phyloP scores from a whole-genome alignment of 2,329 filamentous ascomycete species.

The Aureobasidium sp. region DNA sequence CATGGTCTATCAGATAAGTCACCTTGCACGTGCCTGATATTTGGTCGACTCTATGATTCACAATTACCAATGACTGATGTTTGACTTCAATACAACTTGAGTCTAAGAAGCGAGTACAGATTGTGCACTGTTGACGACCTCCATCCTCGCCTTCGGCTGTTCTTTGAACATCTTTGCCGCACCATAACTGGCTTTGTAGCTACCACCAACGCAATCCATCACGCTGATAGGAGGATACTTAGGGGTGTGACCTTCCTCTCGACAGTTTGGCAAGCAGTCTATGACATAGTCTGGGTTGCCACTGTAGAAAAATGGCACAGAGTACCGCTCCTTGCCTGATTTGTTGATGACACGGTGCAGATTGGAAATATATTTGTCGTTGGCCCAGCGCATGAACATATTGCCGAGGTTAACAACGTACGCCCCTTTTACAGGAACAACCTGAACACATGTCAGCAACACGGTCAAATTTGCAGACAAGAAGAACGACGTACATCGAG shows the following conservation, averaged over 20 bases:
- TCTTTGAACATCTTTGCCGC: not conserved
- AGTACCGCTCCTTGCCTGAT: conserved; percentile 43
- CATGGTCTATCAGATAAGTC: too few species aligned
- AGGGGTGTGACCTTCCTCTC: not conserved
- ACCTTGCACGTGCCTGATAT: too few species aligned
- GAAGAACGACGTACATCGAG: conserved; percentile 19
- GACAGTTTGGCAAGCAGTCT: not conserved
- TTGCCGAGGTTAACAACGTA: conserved; percentile 19
- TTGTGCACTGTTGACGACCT: not conserved
- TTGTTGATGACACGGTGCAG: conserved; percentile 49
- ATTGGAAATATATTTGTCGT: conserved; percentile 45
- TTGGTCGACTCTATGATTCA: too few species aligned
- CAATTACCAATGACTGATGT: too few species aligned
- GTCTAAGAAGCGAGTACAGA: not conserved
- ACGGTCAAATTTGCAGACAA: too few species aligned
- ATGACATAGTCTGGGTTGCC: conserved; percentile 39
- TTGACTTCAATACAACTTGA: too few species aligned
- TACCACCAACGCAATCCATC: not conserved
- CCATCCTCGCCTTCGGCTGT: not conserved
- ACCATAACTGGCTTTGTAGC: not conserved
- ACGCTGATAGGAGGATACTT: not conserved
- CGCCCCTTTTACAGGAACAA: conserved; percentile 17
- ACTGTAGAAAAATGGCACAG: conserved; percentile 47
- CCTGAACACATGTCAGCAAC: not conserved
- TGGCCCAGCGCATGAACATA: conserved; percentile 26